These are phyloP conservation scores for Lipomyces japonicus DNA, from an alignment of 805 yeast genomes.

Conservation along the genomic window DNA sequence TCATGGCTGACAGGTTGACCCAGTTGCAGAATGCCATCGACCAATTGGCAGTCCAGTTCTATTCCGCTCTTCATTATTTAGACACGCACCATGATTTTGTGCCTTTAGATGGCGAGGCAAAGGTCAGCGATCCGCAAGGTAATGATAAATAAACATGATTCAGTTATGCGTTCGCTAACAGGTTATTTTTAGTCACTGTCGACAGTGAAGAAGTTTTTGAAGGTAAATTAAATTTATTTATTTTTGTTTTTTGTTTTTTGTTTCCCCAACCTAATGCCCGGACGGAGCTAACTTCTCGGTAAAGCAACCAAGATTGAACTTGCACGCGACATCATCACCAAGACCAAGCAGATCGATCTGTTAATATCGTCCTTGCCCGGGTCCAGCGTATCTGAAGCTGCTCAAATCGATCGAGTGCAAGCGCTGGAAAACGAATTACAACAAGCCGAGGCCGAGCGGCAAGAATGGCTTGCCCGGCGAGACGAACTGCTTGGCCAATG, in stretches of 20 bases:
- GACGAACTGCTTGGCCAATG: conserved; percentile 19
- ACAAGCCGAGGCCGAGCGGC: conserved; percentile 16
- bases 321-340: conserved; percentile 76
- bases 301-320: conserved; percentile 61
- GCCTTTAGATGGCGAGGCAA: conserved; percentile 20
- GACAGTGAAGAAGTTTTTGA: conserved; percentile 24
- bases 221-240: conserved; percentile 4
- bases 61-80: conserved; percentile 30
- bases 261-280: background rate
- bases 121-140: conserved; percentile 24
- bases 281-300: conserved; percentile 1
- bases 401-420: conserved; percentile 63
- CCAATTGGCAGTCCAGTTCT: conserved; percentile 32
- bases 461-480: conserved; percentile 14
- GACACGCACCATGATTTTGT: conserved; percentile 55
- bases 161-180: background rate
- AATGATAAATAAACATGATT: background rate
- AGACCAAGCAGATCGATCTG: conserved; percentile 79
- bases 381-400: conserved; percentile 74
- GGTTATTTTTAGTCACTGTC: conserved; percentile 7
- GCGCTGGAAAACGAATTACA: conserved; percentile 52
- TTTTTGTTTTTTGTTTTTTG: background rate
- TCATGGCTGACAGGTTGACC: conserved; percentile 27
- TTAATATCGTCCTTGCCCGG: conserved; percentile 90
- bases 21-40: conserved; percentile 32